A percentile compares a stretch with the other conserved stretches of the same genome.
phyloP scores from a whole-genome alignment of 345 rosid genomes.

The Hibiscus tridactylites region DNA sequence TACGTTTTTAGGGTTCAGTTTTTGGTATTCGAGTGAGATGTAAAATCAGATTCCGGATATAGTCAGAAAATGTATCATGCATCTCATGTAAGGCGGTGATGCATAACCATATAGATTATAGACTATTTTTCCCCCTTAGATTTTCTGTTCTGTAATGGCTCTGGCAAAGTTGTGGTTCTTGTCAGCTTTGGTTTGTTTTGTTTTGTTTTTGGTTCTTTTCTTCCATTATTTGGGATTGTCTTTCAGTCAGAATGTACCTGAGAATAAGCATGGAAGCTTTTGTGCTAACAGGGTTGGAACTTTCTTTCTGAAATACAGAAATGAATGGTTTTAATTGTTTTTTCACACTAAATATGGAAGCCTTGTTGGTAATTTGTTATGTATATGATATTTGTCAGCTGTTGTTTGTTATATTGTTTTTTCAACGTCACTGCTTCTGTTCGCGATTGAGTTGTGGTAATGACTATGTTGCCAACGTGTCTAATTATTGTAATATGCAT shows the following conservation, averaged over 20 bases:
- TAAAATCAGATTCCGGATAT: constrained; percentile 60
- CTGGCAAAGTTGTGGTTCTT: constrained; percentile 36
- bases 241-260: constrained; percentile 38
- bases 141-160: constrained; percentile 28
- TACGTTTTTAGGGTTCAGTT: constrained; percentile 24
- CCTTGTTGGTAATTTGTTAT: background rate
- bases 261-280: constrained; percentile 28
- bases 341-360: background rate
- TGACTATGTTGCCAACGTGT: too few species aligned
- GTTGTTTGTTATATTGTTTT: constrained; percentile 5
- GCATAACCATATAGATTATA: constrained; percentile 36
- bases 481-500: too few species aligned
- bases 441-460: constrained; percentile 3
- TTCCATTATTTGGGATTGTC: constrained; percentile 27
- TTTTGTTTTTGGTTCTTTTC: constrained; percentile 12
- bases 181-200: constrained; percentile 34
- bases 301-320: constrained; percentile 15
- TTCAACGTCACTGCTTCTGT: too few species aligned
- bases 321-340: constrained; percentile 1
- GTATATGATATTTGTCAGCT: too few species aligned
- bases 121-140: constrained; percentile 10
- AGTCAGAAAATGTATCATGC: constrained; percentile 57
- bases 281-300: constrained; percentile 11
- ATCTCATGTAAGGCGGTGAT: constrained; percentile 67
- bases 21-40: constrained; percentile 58